phyloP scores from a whole-genome alignment of 208 protist species.

The Leishmania guyanensis region DNA sequence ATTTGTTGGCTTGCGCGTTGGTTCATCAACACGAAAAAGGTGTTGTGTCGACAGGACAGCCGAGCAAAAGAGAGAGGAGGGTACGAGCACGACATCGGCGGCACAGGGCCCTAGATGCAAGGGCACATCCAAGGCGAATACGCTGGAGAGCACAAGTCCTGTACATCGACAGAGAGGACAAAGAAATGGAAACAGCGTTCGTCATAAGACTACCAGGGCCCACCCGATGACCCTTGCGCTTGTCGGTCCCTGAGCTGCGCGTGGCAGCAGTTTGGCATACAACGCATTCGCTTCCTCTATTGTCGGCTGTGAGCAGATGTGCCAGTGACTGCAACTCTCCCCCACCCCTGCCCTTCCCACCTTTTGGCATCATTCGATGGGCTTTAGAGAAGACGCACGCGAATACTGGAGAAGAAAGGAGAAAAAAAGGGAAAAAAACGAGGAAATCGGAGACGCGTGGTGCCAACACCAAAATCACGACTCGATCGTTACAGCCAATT shows the following conservation, averaged over 20 bases:
- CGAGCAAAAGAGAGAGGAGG: background rate
- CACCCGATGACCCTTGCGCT: background rate
- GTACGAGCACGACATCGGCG: background rate
- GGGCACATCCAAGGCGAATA: background rate
- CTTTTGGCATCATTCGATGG: background rate
- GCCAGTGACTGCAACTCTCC: background rate
- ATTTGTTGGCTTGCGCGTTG: background rate
- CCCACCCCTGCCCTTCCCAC: background rate
- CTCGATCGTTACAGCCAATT: background rate
- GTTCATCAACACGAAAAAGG: background rate
- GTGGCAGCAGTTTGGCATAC: background rate
- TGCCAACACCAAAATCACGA: background rate
- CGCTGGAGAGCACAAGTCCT: background rate
- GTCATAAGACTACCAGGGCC: background rate
- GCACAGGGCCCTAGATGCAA: background rate
- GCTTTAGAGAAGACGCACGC: background rate
- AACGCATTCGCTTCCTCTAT: background rate
- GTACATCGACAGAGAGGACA: background rate
- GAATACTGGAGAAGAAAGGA: background rate
- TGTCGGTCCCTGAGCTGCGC: background rate
- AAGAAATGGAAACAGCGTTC: background rate
- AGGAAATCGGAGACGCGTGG: background rate
- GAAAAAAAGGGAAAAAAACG: background rate
- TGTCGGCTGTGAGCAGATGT: background rate
- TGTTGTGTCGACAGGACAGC: background rate